These are phyloP conservation scores for Globisporangium cylindrosporum DNA, from an alignment of 352 stramenopile species.

Conservation along the genomic window DNA sequence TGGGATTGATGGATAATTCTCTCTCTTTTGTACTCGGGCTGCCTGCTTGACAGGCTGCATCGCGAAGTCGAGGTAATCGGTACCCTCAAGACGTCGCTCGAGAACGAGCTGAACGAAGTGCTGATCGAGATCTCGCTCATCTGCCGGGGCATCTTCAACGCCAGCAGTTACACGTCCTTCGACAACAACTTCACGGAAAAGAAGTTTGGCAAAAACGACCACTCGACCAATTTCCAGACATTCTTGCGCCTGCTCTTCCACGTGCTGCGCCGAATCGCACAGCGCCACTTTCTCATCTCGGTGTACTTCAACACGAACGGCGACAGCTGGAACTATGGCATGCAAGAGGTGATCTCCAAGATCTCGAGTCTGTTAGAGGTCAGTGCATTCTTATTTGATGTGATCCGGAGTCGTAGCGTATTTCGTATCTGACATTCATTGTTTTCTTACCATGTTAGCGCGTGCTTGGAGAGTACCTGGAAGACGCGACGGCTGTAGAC, in stretches of 20 bases:
- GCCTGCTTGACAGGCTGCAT: conserved; percentile 38
- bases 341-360: conserved; percentile 61
- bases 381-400: not conserved
- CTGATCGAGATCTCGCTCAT: conserved; percentile 65
- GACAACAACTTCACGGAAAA: conserved; percentile 73
- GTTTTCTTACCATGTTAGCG: conserved; percentile 23
- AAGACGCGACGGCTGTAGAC: conserved; percentile 31
- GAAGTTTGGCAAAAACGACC: conserved; percentile 62
- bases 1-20: not conserved
- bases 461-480: conserved; percentile 68
- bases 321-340: conserved; percentile 65
- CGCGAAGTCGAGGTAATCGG: conserved; percentile 76
- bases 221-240: conserved; percentile 63
- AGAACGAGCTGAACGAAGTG: conserved; percentile 61
- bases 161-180: conserved; percentile 72
- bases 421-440: not conserved
- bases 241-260: conserved; percentile 67
- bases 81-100: conserved; percentile 65
- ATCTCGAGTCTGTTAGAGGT: conserved; percentile 70
- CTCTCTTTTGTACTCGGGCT: not conserved
- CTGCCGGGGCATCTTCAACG: conserved; percentile 71
- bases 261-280: conserved; percentile 58
- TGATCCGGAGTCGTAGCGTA: not conserved
- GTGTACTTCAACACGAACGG: conserved; percentile 61
- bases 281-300: conserved; percentile 65